Evolutionary conservation across 805 yeast species (phyloP).

Genomic region (Dipodascus albidus): DNA sequence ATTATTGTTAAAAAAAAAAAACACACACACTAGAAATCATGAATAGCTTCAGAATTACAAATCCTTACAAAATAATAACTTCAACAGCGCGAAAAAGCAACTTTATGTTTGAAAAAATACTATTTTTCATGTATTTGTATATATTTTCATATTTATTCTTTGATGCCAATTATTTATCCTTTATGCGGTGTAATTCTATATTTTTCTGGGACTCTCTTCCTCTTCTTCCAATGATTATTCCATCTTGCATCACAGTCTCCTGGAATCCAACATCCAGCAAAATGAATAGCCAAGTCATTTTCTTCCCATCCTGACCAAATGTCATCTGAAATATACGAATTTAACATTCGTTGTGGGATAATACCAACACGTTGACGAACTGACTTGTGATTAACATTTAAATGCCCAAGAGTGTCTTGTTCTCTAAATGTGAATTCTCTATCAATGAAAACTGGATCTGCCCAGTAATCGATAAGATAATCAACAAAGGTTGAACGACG

Average conservation of each 20-base stretch:
- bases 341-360: constrained; percentile 15
- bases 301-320: background rate
- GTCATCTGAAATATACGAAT: constrained; percentile 10
- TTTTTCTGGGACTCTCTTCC: background rate
- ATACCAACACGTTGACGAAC: constrained; percentile 14
- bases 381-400: constrained; percentile 6
- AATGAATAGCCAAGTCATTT: constrained; percentile 14
- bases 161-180: background rate
- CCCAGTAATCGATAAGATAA: constrained; percentile 14
- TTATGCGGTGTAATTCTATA: background rate
- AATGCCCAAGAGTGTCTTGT: constrained; percentile 10
- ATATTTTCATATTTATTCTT: no score
- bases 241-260: constrained; percentile 2
- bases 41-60: no score
- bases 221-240: background rate
- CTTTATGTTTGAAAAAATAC: no score
- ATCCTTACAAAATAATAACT: no score
- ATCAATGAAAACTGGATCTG: constrained; percentile 10
- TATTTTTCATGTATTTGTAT: no score
- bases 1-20: no score
- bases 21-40: no score
- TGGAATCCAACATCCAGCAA: constrained; percentile 13
- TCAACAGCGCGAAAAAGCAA: no score
- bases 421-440: constrained; percentile 6
- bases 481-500: constrained; percentile 8